Evolutionary conservation across 495 filamentous ascomycete species (phyloP).

Genomic region (Lasiosphaeris hirsuta): DNA sequence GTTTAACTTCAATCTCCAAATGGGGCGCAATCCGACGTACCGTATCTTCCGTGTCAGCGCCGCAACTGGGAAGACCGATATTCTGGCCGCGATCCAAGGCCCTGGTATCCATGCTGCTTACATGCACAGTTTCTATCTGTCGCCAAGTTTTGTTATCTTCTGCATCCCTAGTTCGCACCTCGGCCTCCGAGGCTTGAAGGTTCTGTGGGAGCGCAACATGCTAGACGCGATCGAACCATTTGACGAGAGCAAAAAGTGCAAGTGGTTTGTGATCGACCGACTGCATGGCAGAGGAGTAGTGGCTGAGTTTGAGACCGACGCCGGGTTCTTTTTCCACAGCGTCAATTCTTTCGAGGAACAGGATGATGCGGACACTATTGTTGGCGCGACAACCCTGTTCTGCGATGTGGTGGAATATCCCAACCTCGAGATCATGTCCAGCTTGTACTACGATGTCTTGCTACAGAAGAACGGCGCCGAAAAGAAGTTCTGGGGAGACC

Average conservation of each 20-base stretch:
- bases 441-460: slow-evolving; percentile 61
- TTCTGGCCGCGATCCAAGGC: slow-evolving; percentile 62
- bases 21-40: slow-evolving; percentile 44
- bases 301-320: slow-evolving; percentile 54
- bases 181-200: slow-evolving; percentile 43
- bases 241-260: slow-evolving; percentile 47
- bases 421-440: slow-evolving; percentile 51
- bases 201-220: slow-evolving; percentile 58
- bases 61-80: slow-evolving; percentile 58
- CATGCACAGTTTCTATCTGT: slow-evolving; percentile 70
- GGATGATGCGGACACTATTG: slow-evolving; percentile 20
- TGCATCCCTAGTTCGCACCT: slow-evolving; percentile 57
- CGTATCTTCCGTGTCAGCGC: slow-evolving; percentile 61
- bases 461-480: slow-evolving; percentile 33
- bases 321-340: slow-evolving; percentile 74
- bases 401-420: slow-evolving; percentile 58
- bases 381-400: slow-evolving; percentile 37
- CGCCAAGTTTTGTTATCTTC: slow-evolving; percentile 61
- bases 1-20: slow-evolving; percentile 71
- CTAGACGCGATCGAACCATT: slow-evolving; percentile 54
- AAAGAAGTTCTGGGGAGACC: slow-evolving; percentile 26
- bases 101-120: slow-evolving; percentile 53
- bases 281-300: slow-evolving; percentile 50
- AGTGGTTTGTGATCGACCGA: slow-evolving; percentile 69
- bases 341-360: slow-evolving; percentile 74